Evolutionary conservation across 768 basidiomycete species (phyloP).

Genomic region (Naganishia randhawae): DNA sequence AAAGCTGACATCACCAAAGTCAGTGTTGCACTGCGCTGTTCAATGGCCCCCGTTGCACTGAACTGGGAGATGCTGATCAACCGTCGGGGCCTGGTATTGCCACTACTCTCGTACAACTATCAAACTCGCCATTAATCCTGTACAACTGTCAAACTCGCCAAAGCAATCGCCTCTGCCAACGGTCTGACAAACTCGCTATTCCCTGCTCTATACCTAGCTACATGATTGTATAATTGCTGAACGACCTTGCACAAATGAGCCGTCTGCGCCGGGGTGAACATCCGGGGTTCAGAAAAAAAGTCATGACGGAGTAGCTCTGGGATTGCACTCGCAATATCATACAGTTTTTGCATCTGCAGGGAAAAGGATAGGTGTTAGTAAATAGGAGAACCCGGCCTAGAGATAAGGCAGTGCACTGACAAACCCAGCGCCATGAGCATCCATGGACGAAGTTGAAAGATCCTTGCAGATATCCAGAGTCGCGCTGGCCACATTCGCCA

Average conservation of each 20-base stretch:
- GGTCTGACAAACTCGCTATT: neutral
- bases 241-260: neutral
- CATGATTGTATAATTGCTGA: neutral
- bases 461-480: slow-evolving; percentile 30
- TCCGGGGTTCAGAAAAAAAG: neutral
- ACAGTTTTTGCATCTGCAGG: slow-evolving; percentile 37
- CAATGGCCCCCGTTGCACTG: too few relatives aligned
- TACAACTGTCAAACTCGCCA: neutral
- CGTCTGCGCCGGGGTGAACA: neutral
- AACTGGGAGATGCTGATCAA: too few relatives aligned
- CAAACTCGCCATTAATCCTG: neutral
- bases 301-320: slow-evolving; percentile 29
- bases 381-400: neutral
- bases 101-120: too few relatives aligned
- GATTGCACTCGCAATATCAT: slow-evolving; percentile 34
- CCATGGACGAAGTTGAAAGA: slow-evolving; percentile 30
- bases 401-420: slow-evolving; percentile 28
- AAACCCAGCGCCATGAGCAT: slow-evolving; percentile 40
- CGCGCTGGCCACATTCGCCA: slow-evolving; percentile 33
- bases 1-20: too few relatives aligned
- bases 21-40: too few relatives aligned
- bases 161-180: neutral
- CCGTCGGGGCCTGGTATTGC: too few relatives aligned
- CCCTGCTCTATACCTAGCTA: neutral
- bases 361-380: neutral